Evolutionary conservation across 768 basidiomycete species (phyloP).

Genomic region (Pleurotus sapidus): DNA sequence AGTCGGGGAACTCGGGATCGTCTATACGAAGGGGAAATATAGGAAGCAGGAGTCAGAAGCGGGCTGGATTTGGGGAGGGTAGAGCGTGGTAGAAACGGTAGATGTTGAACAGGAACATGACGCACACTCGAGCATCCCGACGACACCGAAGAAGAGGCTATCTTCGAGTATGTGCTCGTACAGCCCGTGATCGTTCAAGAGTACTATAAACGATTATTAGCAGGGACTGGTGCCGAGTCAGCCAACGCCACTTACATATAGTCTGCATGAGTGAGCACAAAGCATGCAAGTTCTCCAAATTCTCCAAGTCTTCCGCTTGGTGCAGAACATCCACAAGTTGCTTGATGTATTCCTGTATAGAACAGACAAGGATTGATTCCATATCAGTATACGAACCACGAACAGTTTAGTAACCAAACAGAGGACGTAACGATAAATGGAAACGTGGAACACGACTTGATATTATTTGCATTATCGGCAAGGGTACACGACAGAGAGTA

Average conservation of each 20-base stretch:
- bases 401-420: background rate
- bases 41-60: background rate
- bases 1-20: constrained; percentile 94
- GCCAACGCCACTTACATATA: constrained; percentile 60
- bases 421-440: background rate
- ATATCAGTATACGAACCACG: constrained; percentile 15
- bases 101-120: constrained; percentile 13
- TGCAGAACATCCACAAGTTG: constrained; percentile 80
- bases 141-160: constrained; percentile 87
- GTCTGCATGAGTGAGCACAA: constrained; percentile 92
- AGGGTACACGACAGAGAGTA: background rate
- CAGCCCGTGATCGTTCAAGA: constrained; percentile 91
- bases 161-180: constrained; percentile 96
- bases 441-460: constrained; percentile 2
- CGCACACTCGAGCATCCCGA: constrained; percentile 97
- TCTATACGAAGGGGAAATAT: constrained; percentile 44
- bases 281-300: constrained; percentile 84
- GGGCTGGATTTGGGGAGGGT: constrained; percentile 1
- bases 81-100: constrained; percentile 10
- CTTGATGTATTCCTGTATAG: constrained; percentile 79
- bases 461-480: constrained; percentile 6
- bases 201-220: constrained; percentile 48
- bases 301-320: constrained; percentile 92
- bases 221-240: background rate
- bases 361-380: constrained; percentile 24